Evolutionary conservation across 31 red algal genomes (phyloP).

Genomic region (Bonnemaisonia californica): DNA sequence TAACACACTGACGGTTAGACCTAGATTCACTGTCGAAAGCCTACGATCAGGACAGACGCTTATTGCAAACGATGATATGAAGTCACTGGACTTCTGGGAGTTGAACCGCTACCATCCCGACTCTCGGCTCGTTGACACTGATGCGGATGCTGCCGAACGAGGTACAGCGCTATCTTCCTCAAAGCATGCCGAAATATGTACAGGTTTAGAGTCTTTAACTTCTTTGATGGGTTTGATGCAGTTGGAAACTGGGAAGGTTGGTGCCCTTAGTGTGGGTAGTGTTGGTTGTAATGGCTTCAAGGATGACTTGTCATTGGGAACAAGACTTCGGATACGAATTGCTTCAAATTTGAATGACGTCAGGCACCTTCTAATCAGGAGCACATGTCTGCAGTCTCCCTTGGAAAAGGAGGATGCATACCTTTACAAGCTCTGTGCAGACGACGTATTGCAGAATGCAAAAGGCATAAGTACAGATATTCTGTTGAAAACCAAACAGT

Average conservation of each 20-base stretch:
- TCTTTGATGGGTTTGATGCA: not conserved
- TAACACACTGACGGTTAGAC: constrained; percentile 26
- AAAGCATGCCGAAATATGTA: not conserved
- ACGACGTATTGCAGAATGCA: not conserved
- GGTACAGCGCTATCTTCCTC: not conserved
- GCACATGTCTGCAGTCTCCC: not conserved
- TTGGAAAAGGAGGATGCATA: not conserved
- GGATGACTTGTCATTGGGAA: not conserved
- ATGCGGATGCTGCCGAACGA: constrained; percentile 14
- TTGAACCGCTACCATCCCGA: constrained; percentile 27
- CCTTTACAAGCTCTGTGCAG: not conserved
- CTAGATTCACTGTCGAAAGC: constrained; percentile 35
- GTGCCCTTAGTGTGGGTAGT: not conserved
- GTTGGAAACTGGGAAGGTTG: not conserved
- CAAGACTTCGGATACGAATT: constrained; percentile 5
- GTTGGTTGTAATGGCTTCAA: not conserved
- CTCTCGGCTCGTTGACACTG: constrained; percentile 9
- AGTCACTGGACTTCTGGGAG: constrained; percentile 53
- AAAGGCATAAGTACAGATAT: not conserved
- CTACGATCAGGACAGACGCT: constrained; percentile 17
- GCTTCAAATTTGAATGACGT: constrained; percentile 9
- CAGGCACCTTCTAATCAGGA: not conserved
- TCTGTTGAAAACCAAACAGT: not conserved
- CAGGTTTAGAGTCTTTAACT: not conserved
- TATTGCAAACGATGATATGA: constrained; percentile 48